Conservation (phyloP, 352 stramenopile genomes). For the Globisporangium cederbergense region DNA sequence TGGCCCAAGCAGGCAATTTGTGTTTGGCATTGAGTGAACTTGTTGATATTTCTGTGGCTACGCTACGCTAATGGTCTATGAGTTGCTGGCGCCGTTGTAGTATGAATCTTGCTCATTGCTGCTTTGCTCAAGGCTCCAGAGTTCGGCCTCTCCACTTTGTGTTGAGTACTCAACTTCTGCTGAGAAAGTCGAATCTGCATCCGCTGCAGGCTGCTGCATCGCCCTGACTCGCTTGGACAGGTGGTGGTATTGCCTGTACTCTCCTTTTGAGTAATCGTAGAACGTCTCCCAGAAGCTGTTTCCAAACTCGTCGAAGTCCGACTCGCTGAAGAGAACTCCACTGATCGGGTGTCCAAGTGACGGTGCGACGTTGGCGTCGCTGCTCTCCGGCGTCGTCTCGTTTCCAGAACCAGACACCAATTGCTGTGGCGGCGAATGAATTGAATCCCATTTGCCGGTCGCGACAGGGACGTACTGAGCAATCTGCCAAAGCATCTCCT, state of each 20-base stretch:
- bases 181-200: background rate
- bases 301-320: constrained; percentile 49
- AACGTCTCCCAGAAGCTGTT: constrained; percentile 64
- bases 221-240: constrained; percentile 54
- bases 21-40: background rate
- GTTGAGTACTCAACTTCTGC: background rate
- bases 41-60: background rate
- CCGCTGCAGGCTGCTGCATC: background rate
- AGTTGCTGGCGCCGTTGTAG: background rate
- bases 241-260: constrained; percentile 67
- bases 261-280: constrained; percentile 52
- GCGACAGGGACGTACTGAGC: constrained; percentile 49
- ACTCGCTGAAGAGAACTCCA: constrained; percentile 29
- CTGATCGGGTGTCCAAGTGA: background rate
- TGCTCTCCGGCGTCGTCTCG: background rate
- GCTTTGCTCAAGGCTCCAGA: background rate
- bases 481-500: constrained; percentile 64
- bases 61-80: background rate
- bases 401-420: background rate
- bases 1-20: background rate
- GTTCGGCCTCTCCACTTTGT: background rate
- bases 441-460: constrained; percentile 30
- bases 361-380: background rate
- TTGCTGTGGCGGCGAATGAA: constrained; percentile 4
- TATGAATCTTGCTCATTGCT: background rate